Base-by-base conservation (phyloP, 306 rosid species). In the Crotalaria pallida region DNA sequence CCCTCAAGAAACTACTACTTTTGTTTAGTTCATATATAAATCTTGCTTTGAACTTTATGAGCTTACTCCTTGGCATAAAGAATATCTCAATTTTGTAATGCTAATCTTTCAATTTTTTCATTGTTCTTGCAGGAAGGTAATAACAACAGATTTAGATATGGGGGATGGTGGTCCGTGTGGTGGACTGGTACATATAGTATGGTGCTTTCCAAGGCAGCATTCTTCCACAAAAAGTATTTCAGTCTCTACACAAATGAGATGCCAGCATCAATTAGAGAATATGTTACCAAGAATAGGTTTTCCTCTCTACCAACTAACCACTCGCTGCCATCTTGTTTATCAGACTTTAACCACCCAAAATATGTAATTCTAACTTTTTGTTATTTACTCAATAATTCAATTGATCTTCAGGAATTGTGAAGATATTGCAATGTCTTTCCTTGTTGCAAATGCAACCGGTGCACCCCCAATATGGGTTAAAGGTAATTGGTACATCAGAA, bases 101-200 rank as follows among this genome's bases (percentile, higher is more conserved):
- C 41, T 71, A 26, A 61, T 55, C 22, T 64, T 55, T 61, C 18
- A 31, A 31, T 65, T 75, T 50, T 67, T 70, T 80, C 48, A 10
- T 65, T 83, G 48, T 67, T 34, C 26, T 21, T 84, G 84, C 88
- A 90, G 97, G 71, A 80, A 33, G 89, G 71, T 13, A 44, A 77
- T 69, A 22, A 10, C 65, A 75, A 67, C 76, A 68, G 55, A 64
- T 88, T 76, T 65, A 70, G 2, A 24, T 94, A 94, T 79, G 96
- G 97, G 16, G 99, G 99, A 71, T 94, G 99, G 99, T 91, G 96
- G 99, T 87, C 96, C 2, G 99, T 94, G 65, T 94, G 99, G 99
- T 94, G 99, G 97, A 87, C 89, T n/a, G 9, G 99, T 27, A 80
- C 88, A 21, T 94, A 94, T 81, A 94, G 99, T 65, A 88, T 94